Evolutionary conservation across 2,329 filamentous ascomycete genomes (phyloP).

Genomic region (Aureobasidium namibiae): DNA sequence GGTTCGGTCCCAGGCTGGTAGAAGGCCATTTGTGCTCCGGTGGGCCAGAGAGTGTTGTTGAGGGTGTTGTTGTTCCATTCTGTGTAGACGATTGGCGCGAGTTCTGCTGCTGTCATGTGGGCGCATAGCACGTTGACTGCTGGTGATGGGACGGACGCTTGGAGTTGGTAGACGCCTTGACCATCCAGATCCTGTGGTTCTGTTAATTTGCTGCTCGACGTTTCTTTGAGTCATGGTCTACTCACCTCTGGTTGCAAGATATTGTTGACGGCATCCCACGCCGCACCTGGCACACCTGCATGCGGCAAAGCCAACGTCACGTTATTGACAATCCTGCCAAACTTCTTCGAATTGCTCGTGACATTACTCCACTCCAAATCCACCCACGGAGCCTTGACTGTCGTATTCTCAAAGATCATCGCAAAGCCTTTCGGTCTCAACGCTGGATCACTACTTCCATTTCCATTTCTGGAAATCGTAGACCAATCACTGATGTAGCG

Average conservation of each 20-base stretch:
- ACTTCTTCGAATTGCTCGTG: slow-evolving; percentile 43
- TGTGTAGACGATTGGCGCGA: slow-evolving; percentile 57
- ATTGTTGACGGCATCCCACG: slow-evolving; percentile 50
- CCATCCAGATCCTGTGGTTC: slow-evolving; percentile 41
- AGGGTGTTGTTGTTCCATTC: slow-evolving; percentile 42
- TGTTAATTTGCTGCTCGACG: neutral
- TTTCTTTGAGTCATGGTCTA: slow-evolving; percentile 2
- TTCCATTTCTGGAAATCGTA: slow-evolving; percentile 36
- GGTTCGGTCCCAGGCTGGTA: neutral
- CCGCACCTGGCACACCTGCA: slow-evolving; percentile 57
- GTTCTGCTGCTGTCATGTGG: slow-evolving; percentile 51
- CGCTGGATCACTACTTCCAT: slow-evolving; percentile 34
- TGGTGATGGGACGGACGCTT: slow-evolving; percentile 62
- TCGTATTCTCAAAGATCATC: slow-evolving; percentile 64
- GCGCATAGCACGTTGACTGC: slow-evolving; percentile 65
- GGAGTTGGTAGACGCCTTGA: slow-evolving; percentile 59
- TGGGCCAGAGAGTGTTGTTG: slow-evolving; percentile 21
- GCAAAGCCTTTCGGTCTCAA: slow-evolving; percentile 53
- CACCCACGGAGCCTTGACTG: slow-evolving; percentile 62
- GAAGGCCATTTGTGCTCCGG: neutral
- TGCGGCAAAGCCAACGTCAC: slow-evolving; percentile 73
- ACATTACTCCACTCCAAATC: slow-evolving; percentile 44
- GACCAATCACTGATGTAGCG: slow-evolving; percentile 53
- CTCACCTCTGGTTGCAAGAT: slow-evolving; percentile 59
- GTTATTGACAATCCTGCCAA: slow-evolving; percentile 60